These are phyloP conservation scores for Trichoderma erinaceum DNA, from an alignment of 495 filamentous ascomycete species.

Conservation along the genomic window DNA sequence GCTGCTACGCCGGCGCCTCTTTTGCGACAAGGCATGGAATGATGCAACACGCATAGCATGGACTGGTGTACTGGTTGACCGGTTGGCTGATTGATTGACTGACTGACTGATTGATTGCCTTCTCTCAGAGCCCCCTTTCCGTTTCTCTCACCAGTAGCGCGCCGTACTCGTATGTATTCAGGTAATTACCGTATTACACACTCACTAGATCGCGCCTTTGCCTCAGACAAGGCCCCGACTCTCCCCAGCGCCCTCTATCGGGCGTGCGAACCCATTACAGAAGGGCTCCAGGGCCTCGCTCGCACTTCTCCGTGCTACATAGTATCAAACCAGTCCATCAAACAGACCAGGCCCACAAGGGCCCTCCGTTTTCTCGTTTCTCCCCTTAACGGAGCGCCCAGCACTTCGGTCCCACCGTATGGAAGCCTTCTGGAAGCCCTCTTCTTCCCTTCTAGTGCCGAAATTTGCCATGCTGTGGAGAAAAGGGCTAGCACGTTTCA, in stretches of 20 bases:
- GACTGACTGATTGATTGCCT: no score
- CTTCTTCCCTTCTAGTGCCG: neutral
- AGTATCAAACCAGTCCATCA: neutral
- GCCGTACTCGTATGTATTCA: neutral
- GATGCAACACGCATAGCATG: no score
- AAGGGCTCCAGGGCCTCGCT: neutral
- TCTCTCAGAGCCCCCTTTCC: neutral
- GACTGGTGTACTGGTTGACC: no score
- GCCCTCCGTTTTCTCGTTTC: neutral
- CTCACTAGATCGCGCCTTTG: neutral
- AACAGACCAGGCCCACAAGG: neutral
- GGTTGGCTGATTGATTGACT: no score
- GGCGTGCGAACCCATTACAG: neutral
- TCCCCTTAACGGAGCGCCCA: slow-evolving; percentile 7
- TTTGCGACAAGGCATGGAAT: no score
- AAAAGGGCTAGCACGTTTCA: slow-evolving; percentile 7
- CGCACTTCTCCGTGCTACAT: slow-evolving; percentile 8
- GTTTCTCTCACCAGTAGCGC: neutral
- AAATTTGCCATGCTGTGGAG: slow-evolving; percentile 9
- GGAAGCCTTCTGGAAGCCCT: slow-evolving; percentile 8
- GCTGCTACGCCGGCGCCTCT: no score
- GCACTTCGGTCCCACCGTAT: slow-evolving; percentile 10
- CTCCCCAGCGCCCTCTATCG: neutral
- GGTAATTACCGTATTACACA: neutral
- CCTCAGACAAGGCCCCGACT: neutral